A percentile compares a stretch with the other conserved stretches of the same genome.
Conservation (phyloP, 352 stramenopile species). For the Phytophthora gonapodyides region DNA sequence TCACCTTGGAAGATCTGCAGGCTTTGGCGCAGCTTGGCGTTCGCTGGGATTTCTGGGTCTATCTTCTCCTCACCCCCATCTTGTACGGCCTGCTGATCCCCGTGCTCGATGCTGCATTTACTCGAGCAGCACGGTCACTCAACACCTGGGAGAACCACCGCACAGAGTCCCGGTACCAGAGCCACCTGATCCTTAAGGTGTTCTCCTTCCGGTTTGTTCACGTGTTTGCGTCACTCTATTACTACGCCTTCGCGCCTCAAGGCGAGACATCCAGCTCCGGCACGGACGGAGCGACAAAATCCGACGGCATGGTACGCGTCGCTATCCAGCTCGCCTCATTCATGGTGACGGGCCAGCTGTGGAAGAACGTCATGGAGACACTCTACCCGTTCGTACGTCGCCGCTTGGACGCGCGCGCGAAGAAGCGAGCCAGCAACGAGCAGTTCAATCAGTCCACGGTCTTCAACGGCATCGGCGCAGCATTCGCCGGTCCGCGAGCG, state of each 20-base stretch:
- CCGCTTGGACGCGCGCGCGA: conserved; percentile 45
- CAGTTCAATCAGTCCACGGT: conserved; percentile 68
- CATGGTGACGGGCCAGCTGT: conserved; percentile 94
- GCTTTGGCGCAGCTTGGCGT: conserved; percentile 63
- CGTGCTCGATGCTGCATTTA: conserved; percentile 84
- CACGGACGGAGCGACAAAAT: conserved; percentile 9
- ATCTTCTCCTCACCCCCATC: conserved; percentile 82
- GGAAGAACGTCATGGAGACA: conserved; percentile 93
- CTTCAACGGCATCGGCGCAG: conserved; percentile 45
- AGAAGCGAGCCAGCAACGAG: conserved; percentile 61
- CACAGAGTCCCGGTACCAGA: conserved; percentile 85
- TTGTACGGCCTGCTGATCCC: conserved; percentile 88
- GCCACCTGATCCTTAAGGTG: conserved; percentile 97
- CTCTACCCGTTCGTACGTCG: conserved; percentile 77
- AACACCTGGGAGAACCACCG: conserved; percentile 95
- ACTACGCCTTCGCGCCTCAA: conserved; percentile 90
- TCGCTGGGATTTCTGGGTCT: conserved; percentile 84
- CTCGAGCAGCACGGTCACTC: conserved; percentile 81
- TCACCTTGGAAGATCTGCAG: conserved; percentile 67
- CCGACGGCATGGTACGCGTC: conserved; percentile 86
- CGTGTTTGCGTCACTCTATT: conserved; percentile 96
- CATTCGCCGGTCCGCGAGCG: conserved; percentile 14
- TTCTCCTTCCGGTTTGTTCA: conserved; percentile 98
- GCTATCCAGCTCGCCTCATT: conserved; percentile 93
- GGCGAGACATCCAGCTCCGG: conserved; percentile 7